Base-by-base conservation (phyloP, 208 protist genomes). In the Novymonas esmeraldas region DNA sequence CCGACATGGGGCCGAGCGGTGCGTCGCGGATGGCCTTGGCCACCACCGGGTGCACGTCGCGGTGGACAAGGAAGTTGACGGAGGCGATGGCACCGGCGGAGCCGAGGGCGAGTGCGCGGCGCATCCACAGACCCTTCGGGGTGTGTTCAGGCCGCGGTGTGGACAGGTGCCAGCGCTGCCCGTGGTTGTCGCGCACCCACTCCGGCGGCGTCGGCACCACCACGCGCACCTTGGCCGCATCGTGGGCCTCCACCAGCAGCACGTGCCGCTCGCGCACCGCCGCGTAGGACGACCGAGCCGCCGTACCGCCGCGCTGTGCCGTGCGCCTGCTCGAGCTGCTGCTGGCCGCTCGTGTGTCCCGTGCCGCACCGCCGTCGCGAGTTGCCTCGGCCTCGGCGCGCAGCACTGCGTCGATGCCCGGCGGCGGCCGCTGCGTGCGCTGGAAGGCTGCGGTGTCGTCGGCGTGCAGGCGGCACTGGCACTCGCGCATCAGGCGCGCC, bases 401-500 rank as follows among this genome's bases (percentile, higher is more conserved):
- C 4, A 18, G 3, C 34, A 45, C 16, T 18, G 34, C n/a, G 36
- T 24, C 11, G 33, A 60, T 13, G 14, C 45, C 45, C n/a, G n/a
- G 45, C 22, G 45, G 22, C 22, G 20, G 5, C 45, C 11, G 20
- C 13, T 29, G 22, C 11, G 22, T 18, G 45, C 45, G 3, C 2
- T 50, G 45, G 20, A 50, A 7, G 28, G 45, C 45, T 0, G 45
- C 45, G 22, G 20, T 24, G 45, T 50, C 20, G 28, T 50, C 51
- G 2, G 26, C 46, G 22, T 7, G 20, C 13, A 70, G 7, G 13
- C 64, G 54, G 26, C 20, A 28, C 18, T 34, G 41, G n/a, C 64
- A 70, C 54, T 70, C 64, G 13, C 38, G 29, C 39, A 70, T 51
- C 56, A 72, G 65, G 46, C 65, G 65, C 57, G 48, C 46, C 38